These are phyloP conservation scores for Endoconidiophora polonica DNA, from an alignment of 2,329 filamentous ascomycete species.

Conservation along the genomic window DNA sequence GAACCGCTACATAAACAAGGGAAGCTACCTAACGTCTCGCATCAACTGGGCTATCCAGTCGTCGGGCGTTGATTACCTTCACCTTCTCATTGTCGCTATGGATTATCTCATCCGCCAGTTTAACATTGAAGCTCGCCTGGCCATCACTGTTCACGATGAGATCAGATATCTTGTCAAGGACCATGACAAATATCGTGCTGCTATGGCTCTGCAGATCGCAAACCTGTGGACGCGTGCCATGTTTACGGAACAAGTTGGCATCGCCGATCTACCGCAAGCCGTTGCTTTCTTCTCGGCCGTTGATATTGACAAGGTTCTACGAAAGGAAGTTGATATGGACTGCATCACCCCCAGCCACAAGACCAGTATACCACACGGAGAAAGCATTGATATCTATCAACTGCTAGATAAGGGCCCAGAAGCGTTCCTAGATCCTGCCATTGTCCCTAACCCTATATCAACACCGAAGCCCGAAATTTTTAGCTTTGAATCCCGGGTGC, in stretches of 20 bases:
- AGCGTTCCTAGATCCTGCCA: constrained; percentile 51
- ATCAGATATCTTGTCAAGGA: constrained; percentile 84
- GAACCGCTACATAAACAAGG: constrained; percentile 70
- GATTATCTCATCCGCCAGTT: constrained; percentile 78
- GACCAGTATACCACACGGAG: constrained; percentile 62
- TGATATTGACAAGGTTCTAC: constrained; percentile 86
- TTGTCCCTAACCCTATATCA: constrained; percentile 33
- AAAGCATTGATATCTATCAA: constrained; percentile 67
- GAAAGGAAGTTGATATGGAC: constrained; percentile 97
- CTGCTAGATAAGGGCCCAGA: constrained; percentile 55
- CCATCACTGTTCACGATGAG: constrained; percentile 94
- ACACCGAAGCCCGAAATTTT: constrained; percentile 46
- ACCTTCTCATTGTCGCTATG: constrained; percentile 86
- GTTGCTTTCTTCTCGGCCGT: constrained; percentile 94
- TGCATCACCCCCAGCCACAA: constrained; percentile 83
- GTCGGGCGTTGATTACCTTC: constrained; percentile 90
- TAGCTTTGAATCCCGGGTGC: constrained; percentile 50
- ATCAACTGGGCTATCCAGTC: constrained; percentile 99
- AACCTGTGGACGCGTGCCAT: constrained; percentile 96
- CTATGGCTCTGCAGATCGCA: constrained; percentile 82
- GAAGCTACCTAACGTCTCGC: constrained; percentile 83
- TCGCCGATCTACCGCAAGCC: constrained; percentile 81
- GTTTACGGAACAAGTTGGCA: constrained; percentile 94
- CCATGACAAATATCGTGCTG: constrained; percentile 71
- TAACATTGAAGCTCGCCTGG: constrained; percentile 67